phyloP scores from a whole-genome alignment of 2,329 filamentous ascomycete species.

The Metarhizium anisopliae region DNA sequence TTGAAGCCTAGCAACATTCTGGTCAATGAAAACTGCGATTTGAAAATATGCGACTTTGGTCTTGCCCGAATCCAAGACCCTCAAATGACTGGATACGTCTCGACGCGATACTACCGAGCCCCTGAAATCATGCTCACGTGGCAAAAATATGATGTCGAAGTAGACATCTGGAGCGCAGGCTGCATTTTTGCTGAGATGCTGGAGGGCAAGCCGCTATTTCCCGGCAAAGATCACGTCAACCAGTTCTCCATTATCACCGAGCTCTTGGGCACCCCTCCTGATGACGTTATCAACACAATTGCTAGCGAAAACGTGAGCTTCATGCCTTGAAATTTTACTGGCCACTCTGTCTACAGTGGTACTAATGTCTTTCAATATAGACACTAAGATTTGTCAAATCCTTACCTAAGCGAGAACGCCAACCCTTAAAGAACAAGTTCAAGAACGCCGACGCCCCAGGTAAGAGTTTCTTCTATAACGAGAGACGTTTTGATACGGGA shows the following conservation, averaged over 20 bases:
- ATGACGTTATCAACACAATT: slow-evolving; percentile 98
- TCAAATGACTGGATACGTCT: slow-evolving; percentile 99
- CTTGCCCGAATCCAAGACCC: slow-evolving; percentile 96
- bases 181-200: slow-evolving; percentile 99
- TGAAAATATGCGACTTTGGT: slow-evolving; percentile 99
- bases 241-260: slow-evolving; percentile 99
- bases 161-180: slow-evolving; percentile 98
- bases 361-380: slow-evolving; percentile 33
- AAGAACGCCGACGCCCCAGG: slow-evolving; percentile 84
- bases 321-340: background rate
- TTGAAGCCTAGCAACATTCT: slow-evolving; percentile 98
- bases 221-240: slow-evolving; percentile 98
- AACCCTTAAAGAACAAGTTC: slow-evolving; percentile 82
- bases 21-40: slow-evolving; percentile 98
- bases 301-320: slow-evolving; percentile 85
- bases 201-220: slow-evolving; percentile 95
- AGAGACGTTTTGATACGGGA: background rate
- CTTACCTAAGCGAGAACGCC: slow-evolving; percentile 85
- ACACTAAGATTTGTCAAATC: slow-evolving; percentile 97
- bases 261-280: slow-evolving; percentile 86
- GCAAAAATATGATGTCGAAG: slow-evolving; percentile 99
- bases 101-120: slow-evolving; percentile 95
- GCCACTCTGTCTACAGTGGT: background rate
- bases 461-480: slow-evolving; percentile 29
- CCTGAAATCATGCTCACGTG: slow-evolving; percentile 99